Evolutionary conservation across 2,329 filamentous ascomycete genomes (phyloP), one percentile per base, ranked within the genome.

Genomic region (Beauveria caledonica): DNA sequence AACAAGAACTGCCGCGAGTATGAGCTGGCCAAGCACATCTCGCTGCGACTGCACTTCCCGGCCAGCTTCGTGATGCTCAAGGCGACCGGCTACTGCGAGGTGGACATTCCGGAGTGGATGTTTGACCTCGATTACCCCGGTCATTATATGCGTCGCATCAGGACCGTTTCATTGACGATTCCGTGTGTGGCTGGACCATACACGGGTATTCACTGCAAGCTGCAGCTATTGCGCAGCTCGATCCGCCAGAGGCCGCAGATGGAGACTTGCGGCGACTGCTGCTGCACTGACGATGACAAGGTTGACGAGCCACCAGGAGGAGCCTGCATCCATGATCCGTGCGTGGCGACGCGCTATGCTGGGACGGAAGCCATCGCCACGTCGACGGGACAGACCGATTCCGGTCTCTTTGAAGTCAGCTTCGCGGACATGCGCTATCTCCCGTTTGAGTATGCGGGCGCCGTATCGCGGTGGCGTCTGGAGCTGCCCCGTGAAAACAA

Each of bases 71-170:
- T 64, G 15, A 19, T 48, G 13, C 61, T 64, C n/a, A 49, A 52
- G 5, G 25, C 39, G 27, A 52, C 60, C 2, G 63, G 63, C 13
- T 55, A 25, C 10, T 46, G 44, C 19, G 39, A 60, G 27, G 13
- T 76, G 27, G 45, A 60, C 27, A 17, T 76, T 15, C 66, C 68
- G 7, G 74, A 77, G 63, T 36, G 62, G 5, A 40, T 72, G 5
- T 75, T 70, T 62, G 73, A 76, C 64, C 63, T 74, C 42, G 73
- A 74, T 66, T 75, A 68, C 61, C 74, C 75, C 0, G 73, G 74
- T 3, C 75, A 77, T 64, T 76, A 74, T 64, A 51, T 68, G 15
- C 71, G 74, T 1, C 69, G 72, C 6, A 72, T 76, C 60, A 66
- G 65, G 19, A 63, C 67, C 36, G 68, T 76, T 1, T 46, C 68